These are phyloP conservation scores for Fusarium verticillioides DNA, from an alignment of 2,329 filamentous ascomycete species.

Conservation along the genomic window DNA sequence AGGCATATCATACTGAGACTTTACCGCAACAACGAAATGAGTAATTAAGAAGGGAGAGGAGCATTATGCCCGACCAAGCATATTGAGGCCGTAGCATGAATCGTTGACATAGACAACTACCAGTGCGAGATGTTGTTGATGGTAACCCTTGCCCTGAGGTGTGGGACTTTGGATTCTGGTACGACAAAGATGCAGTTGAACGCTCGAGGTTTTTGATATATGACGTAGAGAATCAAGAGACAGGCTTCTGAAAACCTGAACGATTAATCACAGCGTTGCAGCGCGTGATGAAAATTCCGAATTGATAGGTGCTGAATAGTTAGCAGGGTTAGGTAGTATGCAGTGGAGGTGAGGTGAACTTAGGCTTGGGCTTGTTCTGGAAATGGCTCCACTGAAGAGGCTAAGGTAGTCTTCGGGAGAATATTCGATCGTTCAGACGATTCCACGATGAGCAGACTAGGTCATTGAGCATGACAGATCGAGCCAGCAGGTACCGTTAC, in stretches of 20 bases:
- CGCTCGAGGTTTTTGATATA: background rate
- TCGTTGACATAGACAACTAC: background rate
- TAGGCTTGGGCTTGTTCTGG: conserved; percentile 3
- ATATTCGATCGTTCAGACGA: conserved; percentile 30
- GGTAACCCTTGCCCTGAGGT: background rate
- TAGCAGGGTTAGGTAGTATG: background rate
- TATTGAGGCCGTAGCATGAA: background rate
- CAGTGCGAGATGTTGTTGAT: background rate
- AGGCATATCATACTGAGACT: background rate
- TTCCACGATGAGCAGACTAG: conserved; percentile 28
- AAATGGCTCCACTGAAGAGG: conserved; percentile 11
- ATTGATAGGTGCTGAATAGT: conserved; percentile 1
- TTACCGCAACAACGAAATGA: conserved; percentile 6
- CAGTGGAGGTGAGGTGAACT: background rate
- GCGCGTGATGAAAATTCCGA: conserved; percentile 20
- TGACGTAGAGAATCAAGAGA: conserved; percentile 20
- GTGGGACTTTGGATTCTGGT: background rate
- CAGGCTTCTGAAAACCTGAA: conserved; percentile 13
- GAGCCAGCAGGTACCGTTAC: conserved; percentile 3
- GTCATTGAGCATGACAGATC: conserved; percentile 19
- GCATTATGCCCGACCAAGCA: background rate
- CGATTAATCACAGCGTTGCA: conserved; percentile 20
- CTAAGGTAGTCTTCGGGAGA: conserved; percentile 5
- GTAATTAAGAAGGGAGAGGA: background rate
- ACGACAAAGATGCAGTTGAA: background rate